phyloP scores from a whole-genome alignment of 1,284 basidiomycete species.

The Taiwanofungus camphoratus region DNA sequence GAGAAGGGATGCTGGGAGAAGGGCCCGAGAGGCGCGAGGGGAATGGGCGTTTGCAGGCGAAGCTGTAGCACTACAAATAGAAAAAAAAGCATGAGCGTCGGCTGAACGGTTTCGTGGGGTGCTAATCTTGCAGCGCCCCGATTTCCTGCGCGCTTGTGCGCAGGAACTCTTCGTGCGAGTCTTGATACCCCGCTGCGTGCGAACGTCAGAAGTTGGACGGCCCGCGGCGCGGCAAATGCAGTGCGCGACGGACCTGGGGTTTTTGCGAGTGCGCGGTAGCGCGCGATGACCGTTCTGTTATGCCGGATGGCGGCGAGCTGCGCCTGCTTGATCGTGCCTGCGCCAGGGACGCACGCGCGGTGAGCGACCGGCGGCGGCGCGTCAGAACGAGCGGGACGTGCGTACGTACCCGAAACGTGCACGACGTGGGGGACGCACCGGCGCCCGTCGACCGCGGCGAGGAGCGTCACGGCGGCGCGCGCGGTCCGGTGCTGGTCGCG shows the following conservation, averaged over 20 bases:
- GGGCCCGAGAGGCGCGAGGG: not conserved
- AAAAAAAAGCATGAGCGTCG: too few species aligned
- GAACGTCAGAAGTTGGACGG: not conserved
- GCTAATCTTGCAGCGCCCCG: conserved; percentile 57
- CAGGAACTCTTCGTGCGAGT: conserved; percentile 55
- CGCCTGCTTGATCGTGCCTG: conserved; percentile 76
- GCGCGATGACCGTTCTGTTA: conserved; percentile 62
- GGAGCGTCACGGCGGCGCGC: conserved; percentile 66
- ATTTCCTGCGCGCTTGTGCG: conserved; percentile 54
- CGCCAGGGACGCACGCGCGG: too few species aligned
- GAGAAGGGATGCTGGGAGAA: conserved; percentile 18
- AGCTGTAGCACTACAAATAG: too few species aligned
- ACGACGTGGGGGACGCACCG: conserved; percentile 64
- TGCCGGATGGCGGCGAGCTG: conserved; percentile 70
- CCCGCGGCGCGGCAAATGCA: conserved; percentile 6
- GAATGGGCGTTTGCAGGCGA: not conserved
- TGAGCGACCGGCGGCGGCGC: not conserved
- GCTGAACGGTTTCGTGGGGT: too few species aligned
- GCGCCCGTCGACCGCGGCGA: conserved; percentile 52
- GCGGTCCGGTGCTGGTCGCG: conserved; percentile 69
- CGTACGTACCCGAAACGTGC: conserved; percentile 61
- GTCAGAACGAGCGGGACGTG: not conserved
- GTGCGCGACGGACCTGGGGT: conserved; percentile 39
- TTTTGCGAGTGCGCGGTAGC: conserved; percentile 48
- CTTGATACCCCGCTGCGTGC: conserved; percentile 42